Base-by-base conservation (phyloP, 805 yeast species). In the Pichia gijzeniarum region DNA sequence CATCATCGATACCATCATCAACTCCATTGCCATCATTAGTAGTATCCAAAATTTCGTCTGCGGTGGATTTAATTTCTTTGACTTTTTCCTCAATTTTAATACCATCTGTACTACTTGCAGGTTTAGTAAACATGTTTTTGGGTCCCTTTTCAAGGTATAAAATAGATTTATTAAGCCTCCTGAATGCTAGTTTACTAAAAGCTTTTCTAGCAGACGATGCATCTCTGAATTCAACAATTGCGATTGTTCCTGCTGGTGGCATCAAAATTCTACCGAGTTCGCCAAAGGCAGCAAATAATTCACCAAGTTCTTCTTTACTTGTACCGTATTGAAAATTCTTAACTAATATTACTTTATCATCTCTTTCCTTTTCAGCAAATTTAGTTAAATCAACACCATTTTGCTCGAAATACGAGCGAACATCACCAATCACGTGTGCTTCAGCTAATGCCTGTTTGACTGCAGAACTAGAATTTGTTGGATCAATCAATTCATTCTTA, bases 371-470 rank as follows among this genome's bases (percentile, higher is more conserved):
- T 49, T 74, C 73, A 49, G 72, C 71, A 59, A 93, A 91, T 31
- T 79, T 74, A 2, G 82, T 72, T 49, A 93, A 68, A 68, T 91
- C 96, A 36, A 93, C 86, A 31, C 95, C 95, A 59, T 82, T 82
- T 20, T 70, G 65, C 62, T 88, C 95, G 63, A 93, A 93, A 65
- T 80, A 93, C 54, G 79, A 78, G 58, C 96, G 77, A 12, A 93
- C 95, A 63, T 84, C 93, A 38, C 90, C 93, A 57, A 93, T 82
- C 16, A 90, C 96, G 59, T 89, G 93, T 2, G 97, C 95, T 68
- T 93, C 99, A 0, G 99, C 98, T 51, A 93, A 74, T 0, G 99
- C 98, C 65, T 90, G 98, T 61, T 90, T 87, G 13, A 93, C 98
- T 1, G 96, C 97, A 43, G 95, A 84, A 48, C 74, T 80, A 7